Conservation (phyloP, 2,329 filamentous ascomycete species). For the Verticillium nubilum region DNA sequence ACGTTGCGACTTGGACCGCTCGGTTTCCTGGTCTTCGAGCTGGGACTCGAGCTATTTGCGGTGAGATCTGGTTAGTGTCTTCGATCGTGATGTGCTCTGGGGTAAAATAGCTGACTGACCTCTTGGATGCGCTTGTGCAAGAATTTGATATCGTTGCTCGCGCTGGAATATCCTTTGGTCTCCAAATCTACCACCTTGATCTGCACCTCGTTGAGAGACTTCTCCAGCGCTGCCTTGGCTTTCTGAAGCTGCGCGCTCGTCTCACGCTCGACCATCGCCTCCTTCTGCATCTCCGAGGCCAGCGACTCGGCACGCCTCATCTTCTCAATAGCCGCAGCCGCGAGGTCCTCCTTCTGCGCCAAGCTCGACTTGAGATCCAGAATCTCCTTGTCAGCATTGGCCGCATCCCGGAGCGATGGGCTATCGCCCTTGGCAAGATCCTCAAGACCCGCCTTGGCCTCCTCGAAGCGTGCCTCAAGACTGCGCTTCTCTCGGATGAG, state of each 20-base stretch:
- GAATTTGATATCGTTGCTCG: conserved; percentile 92
- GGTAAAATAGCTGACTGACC: conserved; percentile 47
- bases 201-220: conserved; percentile 84
- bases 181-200: conserved; percentile 87
- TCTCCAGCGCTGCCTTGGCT: conserved; percentile 85
- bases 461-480: conserved; percentile 76
- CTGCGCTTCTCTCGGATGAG: conserved; percentile 85
- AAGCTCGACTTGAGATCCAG: conserved; percentile 83
- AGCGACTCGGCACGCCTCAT: conserved; percentile 92
- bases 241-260: conserved; percentile 75
- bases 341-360: conserved; percentile 90
- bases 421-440: conserved; percentile 81
- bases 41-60: conserved; percentile 71
- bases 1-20: conserved; percentile 74
- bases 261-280: conserved; percentile 82
- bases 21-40: conserved; percentile 75
- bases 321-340: conserved; percentile 87
- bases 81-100: not conserved
- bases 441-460: conserved; percentile 83
- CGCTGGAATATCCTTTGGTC: conserved; percentile 93
- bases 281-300: conserved; percentile 84
- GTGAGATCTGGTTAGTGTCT: conserved; percentile 17
- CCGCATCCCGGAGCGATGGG: conserved; percentile 83
- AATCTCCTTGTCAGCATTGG: conserved; percentile 81
- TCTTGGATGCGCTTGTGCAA: conserved; percentile 92